Evolutionary conservation across 1,284 basidiomycete species (phyloP).

Genomic region (Boletus mariae): DNA sequence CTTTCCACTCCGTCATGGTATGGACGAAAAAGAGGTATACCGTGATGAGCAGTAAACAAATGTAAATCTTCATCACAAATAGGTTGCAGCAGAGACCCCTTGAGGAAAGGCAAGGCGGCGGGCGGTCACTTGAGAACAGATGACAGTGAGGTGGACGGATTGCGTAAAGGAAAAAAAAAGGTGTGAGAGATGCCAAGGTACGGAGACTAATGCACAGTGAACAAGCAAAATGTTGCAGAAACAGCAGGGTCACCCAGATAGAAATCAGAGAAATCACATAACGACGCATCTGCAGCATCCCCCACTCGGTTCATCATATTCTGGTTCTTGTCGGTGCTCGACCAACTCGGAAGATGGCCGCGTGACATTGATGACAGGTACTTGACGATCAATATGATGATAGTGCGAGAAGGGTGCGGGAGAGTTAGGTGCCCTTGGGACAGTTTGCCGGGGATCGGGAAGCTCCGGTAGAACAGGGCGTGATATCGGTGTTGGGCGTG

Average conservation of each 20-base stretch:
- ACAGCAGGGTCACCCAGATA: constrained; percentile 12
- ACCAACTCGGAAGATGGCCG: constrained; percentile 22
- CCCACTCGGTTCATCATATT: constrained; percentile 42
- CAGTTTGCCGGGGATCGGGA: constrained; percentile 28
- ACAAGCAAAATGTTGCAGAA: constrained; percentile 20
- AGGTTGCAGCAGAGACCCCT: constrained; percentile 4
- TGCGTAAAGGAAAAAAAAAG: background rate
- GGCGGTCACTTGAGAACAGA: constrained; percentile 15
- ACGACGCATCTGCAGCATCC: constrained; percentile 63
- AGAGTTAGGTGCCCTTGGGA: constrained; percentile 39
- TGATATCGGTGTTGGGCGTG: background rate
- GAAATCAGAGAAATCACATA: constrained; percentile 45
- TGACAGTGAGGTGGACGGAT: background rate
- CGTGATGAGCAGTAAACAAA: constrained; percentile 15
- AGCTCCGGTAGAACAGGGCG: constrained; percentile 17
- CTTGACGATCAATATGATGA: constrained; percentile 14
- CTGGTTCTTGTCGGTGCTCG: constrained; percentile 21
- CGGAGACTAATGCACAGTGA: constrained; percentile 19
- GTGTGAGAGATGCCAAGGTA: constrained; percentile 13
- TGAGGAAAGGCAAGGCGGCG: constrained; percentile 8
- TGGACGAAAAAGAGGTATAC: constrained; percentile 23
- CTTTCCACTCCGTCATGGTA: constrained; percentile 26
- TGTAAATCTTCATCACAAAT: constrained; percentile 12
- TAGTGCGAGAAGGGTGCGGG: constrained; percentile 59
- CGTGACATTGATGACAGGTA: constrained; percentile 29